Evolutionary conservation across 225 moss, liverwort and hornwort species (phyloP), one percentile per base, ranked within the genome.

Genomic region (Pseudisothecium myosuroides): DNA sequence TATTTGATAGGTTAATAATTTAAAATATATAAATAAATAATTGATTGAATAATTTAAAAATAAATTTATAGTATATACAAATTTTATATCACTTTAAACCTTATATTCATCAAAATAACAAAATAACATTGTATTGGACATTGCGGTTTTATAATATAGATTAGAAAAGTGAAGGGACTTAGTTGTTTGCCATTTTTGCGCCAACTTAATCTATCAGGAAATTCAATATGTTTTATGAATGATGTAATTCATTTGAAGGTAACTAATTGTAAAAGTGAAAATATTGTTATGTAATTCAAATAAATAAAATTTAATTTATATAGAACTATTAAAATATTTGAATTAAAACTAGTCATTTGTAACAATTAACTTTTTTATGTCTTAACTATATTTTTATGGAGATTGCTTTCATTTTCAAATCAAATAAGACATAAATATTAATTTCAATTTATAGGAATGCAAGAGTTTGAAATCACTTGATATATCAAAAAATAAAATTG

Each of bases 401-500:
- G 0, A 27, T 21, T 37, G 2, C 2, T 28, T 59, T 66, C 3
- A 49, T 36, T 23, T 50, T 65, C 4, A 16, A 67, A 67, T 10
- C 10, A 18, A 24, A 4, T 9, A 50, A 14, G 4, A 18, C 0
- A 18, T 21, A 2, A 36, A 39, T 4, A 36, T 43, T 2, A 8
- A 14, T 43, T 81, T 23, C 37, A 65, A 67, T 27, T 3, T 5
- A 37, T 43, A 97, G 97, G 94, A 93, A 84, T 97, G 97, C 22
- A 37, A 64, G 24, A 94, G 85, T 66, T 85, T 97, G 58, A 94
- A 90, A 83, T 97, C 97, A 26, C 91, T 97, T 79, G 97, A 97
- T 84, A 90, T 96, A 43, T 95, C 97, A 36, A 96, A 95, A 27
- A 97, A 96, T 86, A 92, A 89, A 78, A 96, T 97, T 36, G 92